phyloP scores from a whole-genome alignment of 768 basidiomycete species.

The Mrakia gelida region DNA sequence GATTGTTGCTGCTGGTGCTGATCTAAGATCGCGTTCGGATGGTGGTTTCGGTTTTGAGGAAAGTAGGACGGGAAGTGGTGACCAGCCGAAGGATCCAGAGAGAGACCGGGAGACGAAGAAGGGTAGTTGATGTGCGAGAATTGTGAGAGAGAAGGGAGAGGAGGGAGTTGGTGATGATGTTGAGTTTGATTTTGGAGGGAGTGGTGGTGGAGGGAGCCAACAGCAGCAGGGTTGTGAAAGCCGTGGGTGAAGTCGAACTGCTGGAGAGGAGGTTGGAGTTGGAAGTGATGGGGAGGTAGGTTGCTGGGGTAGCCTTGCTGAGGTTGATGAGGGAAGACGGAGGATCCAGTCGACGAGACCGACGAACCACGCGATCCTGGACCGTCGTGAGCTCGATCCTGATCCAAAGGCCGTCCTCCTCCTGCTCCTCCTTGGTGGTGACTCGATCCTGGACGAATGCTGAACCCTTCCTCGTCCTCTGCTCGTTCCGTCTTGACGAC shows the following conservation, averaged over 20 bases:
- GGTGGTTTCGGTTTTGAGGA: not conserved
- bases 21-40: no score
- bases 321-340: not conserved
- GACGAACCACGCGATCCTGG: not conserved
- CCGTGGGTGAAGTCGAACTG: no score
- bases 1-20: conserved; percentile 12
- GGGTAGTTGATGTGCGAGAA: not conserved
- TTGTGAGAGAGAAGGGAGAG: not conserved
- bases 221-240: no score
- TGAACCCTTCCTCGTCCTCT: not conserved
- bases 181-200: not conserved
- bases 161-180: not conserved
- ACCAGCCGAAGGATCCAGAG: not conserved
- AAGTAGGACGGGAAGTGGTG: not conserved
- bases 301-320: no score
- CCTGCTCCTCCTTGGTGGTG: not conserved
- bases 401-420: not conserved
- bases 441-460: not conserved
- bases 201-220: no score
- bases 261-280: no score
- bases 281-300: no score
- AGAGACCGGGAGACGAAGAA: not conserved
- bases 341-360: not conserved
- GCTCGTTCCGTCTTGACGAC: not conserved
- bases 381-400: not conserved